These are phyloP conservation scores for Claviceps humidiphila DNA, from an alignment of 2,329 filamentous ascomycete genomes.

Conservation along the genomic window DNA sequence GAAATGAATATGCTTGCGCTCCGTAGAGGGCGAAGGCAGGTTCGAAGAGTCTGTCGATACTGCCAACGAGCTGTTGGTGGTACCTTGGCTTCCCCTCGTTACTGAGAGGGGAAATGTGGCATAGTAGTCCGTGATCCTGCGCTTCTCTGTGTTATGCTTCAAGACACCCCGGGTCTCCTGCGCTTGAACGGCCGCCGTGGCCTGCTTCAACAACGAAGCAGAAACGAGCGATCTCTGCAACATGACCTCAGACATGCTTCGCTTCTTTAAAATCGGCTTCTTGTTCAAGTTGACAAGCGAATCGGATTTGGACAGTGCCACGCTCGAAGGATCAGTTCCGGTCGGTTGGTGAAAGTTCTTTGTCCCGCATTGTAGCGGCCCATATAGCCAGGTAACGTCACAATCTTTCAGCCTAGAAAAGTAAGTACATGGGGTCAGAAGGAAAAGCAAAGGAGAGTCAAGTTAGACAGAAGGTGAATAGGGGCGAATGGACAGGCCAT, in stretches of 20 bases:
- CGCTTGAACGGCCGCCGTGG: slow-evolving; percentile 72
- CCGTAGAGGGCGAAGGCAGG: slow-evolving; percentile 45
- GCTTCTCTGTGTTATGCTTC: slow-evolving; percentile 45
- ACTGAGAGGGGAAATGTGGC: slow-evolving; percentile 51
- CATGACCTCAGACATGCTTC: slow-evolving; percentile 92
- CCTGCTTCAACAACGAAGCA: slow-evolving; percentile 80
- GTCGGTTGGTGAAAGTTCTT: slow-evolving; percentile 38
- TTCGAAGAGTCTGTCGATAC: slow-evolving; percentile 61
- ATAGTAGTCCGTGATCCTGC: slow-evolving; percentile 56
- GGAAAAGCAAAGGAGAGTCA: slow-evolving; percentile 15
- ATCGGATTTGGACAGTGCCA: slow-evolving; percentile 36
- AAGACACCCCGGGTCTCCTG: slow-evolving; percentile 49
- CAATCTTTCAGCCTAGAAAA: slow-evolving; percentile 76
- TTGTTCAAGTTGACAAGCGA: slow-evolving; percentile 56
- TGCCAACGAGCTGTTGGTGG: slow-evolving; percentile 40
- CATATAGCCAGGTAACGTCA: slow-evolving; percentile 96
- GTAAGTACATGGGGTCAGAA: background rate
- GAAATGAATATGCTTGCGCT: slow-evolving; percentile 84
- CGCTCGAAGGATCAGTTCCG: slow-evolving; percentile 27
- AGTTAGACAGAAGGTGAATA: background rate
- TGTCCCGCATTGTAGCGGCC: slow-evolving; percentile 66
- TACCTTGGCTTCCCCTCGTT: slow-evolving; percentile 44
- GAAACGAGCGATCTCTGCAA: slow-evolving; percentile 78
- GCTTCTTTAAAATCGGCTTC: slow-evolving; percentile 92
- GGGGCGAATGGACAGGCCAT: too few relatives aligned